Base-by-base conservation (phyloP, 495 filamentous ascomycete genomes). In the Physcia stellaris region DNA sequence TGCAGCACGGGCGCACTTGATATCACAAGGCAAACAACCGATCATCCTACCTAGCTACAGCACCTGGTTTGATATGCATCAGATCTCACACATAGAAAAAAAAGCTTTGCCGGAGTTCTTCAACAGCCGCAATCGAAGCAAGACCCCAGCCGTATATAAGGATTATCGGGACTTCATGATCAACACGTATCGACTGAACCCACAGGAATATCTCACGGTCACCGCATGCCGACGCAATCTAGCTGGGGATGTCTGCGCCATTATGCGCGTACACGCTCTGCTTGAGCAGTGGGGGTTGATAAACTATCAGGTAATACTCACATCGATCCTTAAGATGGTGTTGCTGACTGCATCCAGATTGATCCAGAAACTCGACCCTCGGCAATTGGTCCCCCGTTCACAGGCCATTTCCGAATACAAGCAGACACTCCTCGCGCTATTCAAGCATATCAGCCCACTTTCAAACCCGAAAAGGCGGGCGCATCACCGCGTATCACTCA, bases 101-200 rank as follows among this genome's bases (percentile, higher is more conserved):
- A 95, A 92, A 54, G 83, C 83, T 6, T 62, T 98, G 37, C 86
- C 87, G 2, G 90, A 98, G 59, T 98, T 94, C 59, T 98, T 98
- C 71, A 95, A 96, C 62, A 85, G 75, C 58, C 73, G 92, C 28
- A 98, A 98, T 58, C 81, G 90, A 51, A 95, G 88, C 72, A 98
- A 98, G 65, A 98, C 90, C 0, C 77, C 83, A 4, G 78, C 85
- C n/a, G 83, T 94, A 12, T 98, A 96, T 60, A 95, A 95, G 60
- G 90, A 98, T 54, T 96, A 96, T 59, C 78, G 90, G 43, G 88
- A 96, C 52, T 98, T 98, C 59, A 98, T 98, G 90, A 88, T 98
- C 58, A 96, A 96, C 56, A 94, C 90, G 13, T 98, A 98, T 59
- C 75, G 90, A 16, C 61, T 98, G 34, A 96, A 95, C 55, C 90